These are phyloP conservation scores for Rubus idaeus DNA, from an alignment of 306 rosid genomes.

Conservation along the genomic window DNA sequence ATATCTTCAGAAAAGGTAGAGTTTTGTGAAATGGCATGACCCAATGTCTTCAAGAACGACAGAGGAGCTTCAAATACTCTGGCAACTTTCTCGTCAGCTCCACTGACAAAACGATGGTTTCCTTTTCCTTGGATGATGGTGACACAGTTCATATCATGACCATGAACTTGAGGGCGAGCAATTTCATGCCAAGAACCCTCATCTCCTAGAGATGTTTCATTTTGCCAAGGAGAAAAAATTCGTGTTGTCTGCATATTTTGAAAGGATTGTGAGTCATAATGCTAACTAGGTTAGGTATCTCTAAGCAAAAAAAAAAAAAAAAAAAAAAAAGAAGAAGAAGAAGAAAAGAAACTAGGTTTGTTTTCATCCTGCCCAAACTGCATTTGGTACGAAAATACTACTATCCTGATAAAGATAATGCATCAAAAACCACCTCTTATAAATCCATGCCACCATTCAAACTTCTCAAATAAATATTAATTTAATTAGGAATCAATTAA, in stretches of 20 bases:
- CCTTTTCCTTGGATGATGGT: slow-evolving; percentile 72
- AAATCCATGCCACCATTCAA: not conserved
- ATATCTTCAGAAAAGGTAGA: slow-evolving; percentile 51
- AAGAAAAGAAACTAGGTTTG: not conserved
- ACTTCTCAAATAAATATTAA: not conserved
- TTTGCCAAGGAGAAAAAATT: slow-evolving; percentile 82
- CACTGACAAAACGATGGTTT: slow-evolving; percentile 87
- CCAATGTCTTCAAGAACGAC: slow-evolving; percentile 85
- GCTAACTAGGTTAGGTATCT: not conserved
- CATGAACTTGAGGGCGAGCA: slow-evolving; percentile 94
- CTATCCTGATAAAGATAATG: not conserved
- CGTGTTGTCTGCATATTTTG: slow-evolving; percentile 75
- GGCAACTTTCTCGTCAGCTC: slow-evolving; percentile 98
- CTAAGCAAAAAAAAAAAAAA: not conserved
- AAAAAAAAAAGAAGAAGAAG: not conserved
- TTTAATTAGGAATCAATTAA: not conserved
- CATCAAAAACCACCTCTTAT: not conserved
- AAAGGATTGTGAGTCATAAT: slow-evolving; percentile 15
- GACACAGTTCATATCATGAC: slow-evolving; percentile 90
- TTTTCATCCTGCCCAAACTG: not conserved
- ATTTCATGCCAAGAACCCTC: slow-evolving; percentile 80
- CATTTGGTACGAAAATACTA: not conserved
- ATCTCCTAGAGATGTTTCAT: slow-evolving; percentile 40
- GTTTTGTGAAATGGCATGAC: slow-evolving; percentile 59
- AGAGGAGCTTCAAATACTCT: slow-evolving; percentile 95